phyloP scores from a whole-genome alignment of 73 alveolate genomes.

The Tetrahymena elliotti region DNA sequence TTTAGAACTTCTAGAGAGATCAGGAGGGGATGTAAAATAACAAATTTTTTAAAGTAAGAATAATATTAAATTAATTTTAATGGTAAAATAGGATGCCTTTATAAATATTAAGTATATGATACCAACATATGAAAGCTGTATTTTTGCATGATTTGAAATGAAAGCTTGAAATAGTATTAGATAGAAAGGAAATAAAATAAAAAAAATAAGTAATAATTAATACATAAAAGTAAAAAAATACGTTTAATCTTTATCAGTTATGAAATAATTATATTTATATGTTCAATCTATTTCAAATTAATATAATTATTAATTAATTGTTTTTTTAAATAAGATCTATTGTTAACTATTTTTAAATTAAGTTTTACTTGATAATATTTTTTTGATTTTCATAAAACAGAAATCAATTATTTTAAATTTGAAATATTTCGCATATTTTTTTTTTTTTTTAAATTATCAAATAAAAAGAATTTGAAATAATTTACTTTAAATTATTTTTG shows the following conservation, averaged over 20 bases:
- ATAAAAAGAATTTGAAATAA: not conserved
- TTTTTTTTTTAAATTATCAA: no score
- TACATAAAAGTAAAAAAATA: no score
- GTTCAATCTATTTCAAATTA: not conserved
- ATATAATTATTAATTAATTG: no score
- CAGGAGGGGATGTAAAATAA: conserved; percentile 84
- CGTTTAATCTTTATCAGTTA: not conserved
- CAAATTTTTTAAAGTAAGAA: not conserved
- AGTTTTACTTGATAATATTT: not conserved
- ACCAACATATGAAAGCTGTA: conserved; percentile 99
- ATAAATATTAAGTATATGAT: conserved; percentile 99
- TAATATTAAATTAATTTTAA: not conserved
- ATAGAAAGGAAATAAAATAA: not conserved
- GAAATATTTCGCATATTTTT: not conserved
- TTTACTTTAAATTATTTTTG: not conserved
- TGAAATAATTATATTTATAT: no score
- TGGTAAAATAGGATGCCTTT: conserved; percentile 85
- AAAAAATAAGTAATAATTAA: no score
- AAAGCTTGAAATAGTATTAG: no score
- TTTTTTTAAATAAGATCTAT: no score
- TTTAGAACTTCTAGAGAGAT: conserved; percentile 85
- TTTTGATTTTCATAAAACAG: not conserved
- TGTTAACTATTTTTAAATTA: no score
- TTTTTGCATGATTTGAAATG: conserved; percentile 40
- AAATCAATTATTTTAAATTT: no score